Evolutionary conservation across 148 eudicot species (phyloP).

Genomic region (Selenicereus undatus): DNA sequence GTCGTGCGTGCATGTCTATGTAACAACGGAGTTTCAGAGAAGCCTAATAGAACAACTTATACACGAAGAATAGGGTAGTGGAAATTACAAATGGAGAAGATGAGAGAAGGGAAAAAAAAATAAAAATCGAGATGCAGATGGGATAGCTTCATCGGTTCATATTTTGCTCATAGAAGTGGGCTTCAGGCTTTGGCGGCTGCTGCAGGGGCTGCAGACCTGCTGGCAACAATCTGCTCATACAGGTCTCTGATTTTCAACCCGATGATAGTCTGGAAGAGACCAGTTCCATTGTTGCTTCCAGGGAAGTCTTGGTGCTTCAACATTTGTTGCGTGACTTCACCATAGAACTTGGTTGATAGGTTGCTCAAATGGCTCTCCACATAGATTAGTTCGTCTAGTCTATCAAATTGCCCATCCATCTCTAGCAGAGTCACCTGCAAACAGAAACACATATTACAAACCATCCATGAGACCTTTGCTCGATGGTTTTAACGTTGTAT

Average conservation of each 20-base stretch:
- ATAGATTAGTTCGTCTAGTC: conserved; percentile 94
- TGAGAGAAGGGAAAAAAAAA: conserved; percentile 3
- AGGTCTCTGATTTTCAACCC: conserved; percentile 96
- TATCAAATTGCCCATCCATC: conserved; percentile 98
- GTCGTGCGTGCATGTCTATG: conserved; percentile 23
- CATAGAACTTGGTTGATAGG: conserved; percentile 90
- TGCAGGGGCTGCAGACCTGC: conserved; percentile 46
- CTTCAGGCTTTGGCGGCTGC: conserved; percentile 68
- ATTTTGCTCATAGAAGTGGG: background rate
- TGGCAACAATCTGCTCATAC: conserved; percentile 73
- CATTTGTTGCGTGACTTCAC: conserved; percentile 99
- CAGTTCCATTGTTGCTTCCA: conserved; percentile 97
- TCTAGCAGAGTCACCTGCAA: conserved; percentile 85
- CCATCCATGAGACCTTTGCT: background rate
- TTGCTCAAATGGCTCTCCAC: conserved; percentile 98
- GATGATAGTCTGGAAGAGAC: conserved; percentile 89
- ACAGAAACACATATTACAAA: background rate
- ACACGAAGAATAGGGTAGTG: conserved; percentile 20
- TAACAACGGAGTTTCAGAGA: conserved; percentile 27
- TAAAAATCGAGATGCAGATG: conserved; percentile 18
- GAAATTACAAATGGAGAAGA: conserved; percentile 26
- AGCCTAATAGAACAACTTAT: conserved; percentile 28
- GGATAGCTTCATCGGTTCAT: background rate
- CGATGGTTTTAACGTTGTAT: no score
- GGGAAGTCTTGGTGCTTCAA: conserved; percentile 94